Evolutionary conservation across 352 stramenopile species (phyloP).

Genomic region (Phytophthora sp.): DNA sequence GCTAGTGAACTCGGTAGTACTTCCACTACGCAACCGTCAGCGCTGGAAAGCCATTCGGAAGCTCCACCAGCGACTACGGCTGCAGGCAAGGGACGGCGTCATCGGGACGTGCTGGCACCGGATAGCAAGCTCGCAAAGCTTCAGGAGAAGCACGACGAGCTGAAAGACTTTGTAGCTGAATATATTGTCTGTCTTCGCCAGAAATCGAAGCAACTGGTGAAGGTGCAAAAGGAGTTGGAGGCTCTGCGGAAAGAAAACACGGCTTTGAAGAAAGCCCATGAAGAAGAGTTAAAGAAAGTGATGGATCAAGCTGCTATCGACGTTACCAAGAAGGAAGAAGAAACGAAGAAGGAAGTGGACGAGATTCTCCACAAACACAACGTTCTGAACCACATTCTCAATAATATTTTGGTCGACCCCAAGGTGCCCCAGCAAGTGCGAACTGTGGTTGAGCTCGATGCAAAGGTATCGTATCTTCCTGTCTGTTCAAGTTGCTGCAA

Average conservation of each 20-base stretch:
- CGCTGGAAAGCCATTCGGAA: not conserved
- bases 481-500: not conserved
- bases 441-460: conserved; percentile 21
- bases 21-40: conserved; percentile 6
- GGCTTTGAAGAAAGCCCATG: conserved; percentile 9
- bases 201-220: not conserved
- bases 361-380: conserved; percentile 19
- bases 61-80: not conserved
- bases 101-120: conserved; percentile 1
- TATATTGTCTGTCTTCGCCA: not conserved
- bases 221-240: conserved; percentile 11
- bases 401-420: conserved; percentile 19
- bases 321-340: conserved; percentile 3
- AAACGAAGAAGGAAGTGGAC: conserved; percentile 9
- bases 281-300: conserved; percentile 12
- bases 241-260: conserved; percentile 10
- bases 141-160: not conserved
- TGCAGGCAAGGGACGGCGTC: conserved; percentile 26
- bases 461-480: conserved; percentile 17
- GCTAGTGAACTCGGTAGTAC: not conserved
- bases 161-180: not conserved
- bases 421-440: conserved; percentile 22
- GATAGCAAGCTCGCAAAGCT: conserved; percentile 21
- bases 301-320: conserved; percentile 18
- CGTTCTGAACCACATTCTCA: conserved; percentile 12